Evolutionary conservation across 495 filamentous ascomycete species (phyloP).

Genomic region (Penicillium herquei): DNA sequence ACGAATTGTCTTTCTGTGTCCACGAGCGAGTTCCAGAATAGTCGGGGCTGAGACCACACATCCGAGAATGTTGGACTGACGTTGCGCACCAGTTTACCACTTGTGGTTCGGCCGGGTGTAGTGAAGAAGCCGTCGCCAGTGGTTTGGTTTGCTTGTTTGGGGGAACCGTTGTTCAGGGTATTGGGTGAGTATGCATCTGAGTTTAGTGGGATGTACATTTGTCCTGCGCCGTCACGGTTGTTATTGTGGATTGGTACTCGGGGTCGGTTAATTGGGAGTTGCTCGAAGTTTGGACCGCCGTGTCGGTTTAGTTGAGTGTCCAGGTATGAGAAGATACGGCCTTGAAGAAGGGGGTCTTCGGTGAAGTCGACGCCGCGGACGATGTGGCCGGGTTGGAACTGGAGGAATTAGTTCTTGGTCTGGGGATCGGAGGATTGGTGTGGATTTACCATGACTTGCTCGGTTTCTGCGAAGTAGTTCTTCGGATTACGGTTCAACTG

Average conservation of each 20-base stretch:
- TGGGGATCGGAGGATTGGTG: background rate
- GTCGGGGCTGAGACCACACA: conserved; percentile 72
- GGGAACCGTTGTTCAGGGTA: conserved; percentile 63
- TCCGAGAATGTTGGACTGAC: conserved; percentile 67
- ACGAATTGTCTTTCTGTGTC: conserved; percentile 72
- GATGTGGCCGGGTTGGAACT: conserved; percentile 48
- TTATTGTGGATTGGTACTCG: conserved; percentile 65
- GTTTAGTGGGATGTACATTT: conserved; percentile 50
- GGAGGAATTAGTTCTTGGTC: background rate
- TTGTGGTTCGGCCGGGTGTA: conserved; percentile 53
- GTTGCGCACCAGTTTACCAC: conserved; percentile 56
- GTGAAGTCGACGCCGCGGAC: conserved; percentile 72
- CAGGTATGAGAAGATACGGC: conserved; percentile 71
- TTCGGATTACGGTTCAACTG: conserved; percentile 66
- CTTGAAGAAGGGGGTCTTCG: conserved; percentile 72
- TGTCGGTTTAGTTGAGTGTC: conserved; percentile 74
- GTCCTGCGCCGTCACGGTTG: conserved; percentile 53
- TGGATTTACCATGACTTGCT: conserved; percentile 62
- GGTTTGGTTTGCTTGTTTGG: conserved; percentile 69
- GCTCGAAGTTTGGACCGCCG: conserved; percentile 69
- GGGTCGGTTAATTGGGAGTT: conserved; percentile 73
- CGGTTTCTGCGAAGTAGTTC: conserved; percentile 80
- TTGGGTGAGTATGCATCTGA: conserved; percentile 62
- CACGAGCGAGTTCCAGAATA: conserved; percentile 75
- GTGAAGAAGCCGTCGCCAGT: conserved; percentile 73